phyloP scores from a whole-genome alignment of 768 basidiomycete species.

The Calocera viscosa region DNA sequence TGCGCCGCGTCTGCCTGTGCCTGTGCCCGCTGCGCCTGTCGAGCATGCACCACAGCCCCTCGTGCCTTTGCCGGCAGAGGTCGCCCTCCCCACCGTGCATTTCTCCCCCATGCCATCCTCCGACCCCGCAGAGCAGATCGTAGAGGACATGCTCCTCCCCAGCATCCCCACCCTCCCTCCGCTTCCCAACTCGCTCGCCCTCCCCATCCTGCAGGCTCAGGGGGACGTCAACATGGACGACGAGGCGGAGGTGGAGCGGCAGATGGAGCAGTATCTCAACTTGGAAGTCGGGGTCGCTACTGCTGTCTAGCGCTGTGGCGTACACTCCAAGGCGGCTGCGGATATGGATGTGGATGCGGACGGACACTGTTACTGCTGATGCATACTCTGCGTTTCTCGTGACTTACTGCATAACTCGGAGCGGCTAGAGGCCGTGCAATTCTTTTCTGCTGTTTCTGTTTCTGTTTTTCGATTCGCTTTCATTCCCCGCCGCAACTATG shows the following conservation, averaged over 20 bases:
- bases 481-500: not conserved
- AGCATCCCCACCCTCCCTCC: not conserved
- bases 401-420: not conserved
- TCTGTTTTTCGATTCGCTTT: not conserved
- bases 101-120: not conserved
- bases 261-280: conserved; percentile 6
- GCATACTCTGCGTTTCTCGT: too few relatives aligned
- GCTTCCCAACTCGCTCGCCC: not conserved
- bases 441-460: not conserved
- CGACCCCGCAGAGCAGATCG: not conserved
- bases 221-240: conserved; percentile 7
- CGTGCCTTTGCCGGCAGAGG: not conserved
- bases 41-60: not conserved
- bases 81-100: not conserved
- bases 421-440: not conserved
- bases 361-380: too few relatives aligned
- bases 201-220: conserved; percentile 3
- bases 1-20: not conserved
- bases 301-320: not conserved
- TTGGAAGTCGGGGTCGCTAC: not conserved
- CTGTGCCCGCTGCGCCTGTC: not conserved
- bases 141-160: conserved; percentile 1
- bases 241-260: conserved; percentile 1
- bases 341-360: too few relatives aligned
- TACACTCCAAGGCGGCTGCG: too few relatives aligned